Evolutionary conservation across 2,329 filamentous ascomycete genomes (phyloP), one percentile per base, ranked within the genome.

Genomic region (Fusarium nygamai): DNA sequence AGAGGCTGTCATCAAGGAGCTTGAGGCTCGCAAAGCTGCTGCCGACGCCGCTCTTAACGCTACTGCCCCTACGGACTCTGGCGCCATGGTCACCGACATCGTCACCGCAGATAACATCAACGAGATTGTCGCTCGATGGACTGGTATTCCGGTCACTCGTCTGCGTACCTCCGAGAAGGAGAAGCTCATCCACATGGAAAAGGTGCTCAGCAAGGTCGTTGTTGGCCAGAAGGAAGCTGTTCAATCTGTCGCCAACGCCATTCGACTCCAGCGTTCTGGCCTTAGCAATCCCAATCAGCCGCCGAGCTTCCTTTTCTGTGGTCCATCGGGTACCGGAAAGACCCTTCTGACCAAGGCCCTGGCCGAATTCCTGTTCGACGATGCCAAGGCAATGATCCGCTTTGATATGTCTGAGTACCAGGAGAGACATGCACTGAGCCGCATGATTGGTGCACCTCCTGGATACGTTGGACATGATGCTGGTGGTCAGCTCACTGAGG

Each of bases 371-470:
- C 88, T 99, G 34, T 99, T 99, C 85, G 96, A 99, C 81, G 96
- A 99, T 78, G 86, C 96, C 33, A 98, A 98, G 86, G 88, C 96
- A 39, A 98, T 99, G 96, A 98, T 99, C 78, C 93, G 96, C 44
- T 97, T 99, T 85, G 96, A 99, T 82, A 99, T 99, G 96, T 98
- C 96, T 10, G 96, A 99, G 84, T 99, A 99, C 83, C 97, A 99
- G 84, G 96, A 99, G 84, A 92, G 96, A 10, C 96, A 99, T 82
- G 93, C 96, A 2, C 90, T 99, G 20, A 97, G 94, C 82, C 92
- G 96, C 69, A 98, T 99, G 94, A 99, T 99, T 78, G 96, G 96
- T 81, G 95, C 96, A 27, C 96, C 96, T 27, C 96, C 96, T 9
- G 96, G 96, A 73, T 99, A 99, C 77, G 95, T 99, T 68, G 96